These are phyloP conservation scores for Pinus taeda DNA, from an alignment of 75 land plant species.

Conservation along the genomic window DNA sequence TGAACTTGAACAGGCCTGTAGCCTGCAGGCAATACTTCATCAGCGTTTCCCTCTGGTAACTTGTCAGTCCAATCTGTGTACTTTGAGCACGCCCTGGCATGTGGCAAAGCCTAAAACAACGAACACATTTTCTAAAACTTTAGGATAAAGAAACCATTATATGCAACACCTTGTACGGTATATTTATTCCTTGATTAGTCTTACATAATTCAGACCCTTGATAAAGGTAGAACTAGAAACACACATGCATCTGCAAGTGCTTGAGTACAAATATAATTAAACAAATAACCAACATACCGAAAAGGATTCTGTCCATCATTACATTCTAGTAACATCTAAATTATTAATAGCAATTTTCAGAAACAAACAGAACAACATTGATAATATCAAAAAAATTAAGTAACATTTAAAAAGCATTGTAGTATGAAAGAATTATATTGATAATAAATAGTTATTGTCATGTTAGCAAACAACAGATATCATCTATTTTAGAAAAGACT, in stretches of 20 bases:
- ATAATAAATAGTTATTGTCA: no score
- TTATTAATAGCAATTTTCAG: neutral
- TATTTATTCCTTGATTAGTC: neutral
- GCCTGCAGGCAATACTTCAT: constrained; percentile 47
- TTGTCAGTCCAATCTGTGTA: constrained; percentile 32
- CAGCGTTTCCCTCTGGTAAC: constrained; percentile 17
- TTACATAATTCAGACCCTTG: neutral
- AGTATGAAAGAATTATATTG: no score
- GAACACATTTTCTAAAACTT: neutral
- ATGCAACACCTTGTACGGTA: neutral
- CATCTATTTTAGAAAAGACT: neutral
- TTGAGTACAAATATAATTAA: neutral
- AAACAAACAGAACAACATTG: no score
- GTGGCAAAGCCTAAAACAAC: constrained; percentile 52
- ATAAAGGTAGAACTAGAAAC: neutral
- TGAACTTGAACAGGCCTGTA: constrained; percentile 79
- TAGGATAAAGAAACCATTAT: no score
- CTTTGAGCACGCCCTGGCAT: constrained; percentile 56
- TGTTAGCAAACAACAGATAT: neutral
- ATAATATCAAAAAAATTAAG: no score
- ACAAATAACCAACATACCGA: neutral
- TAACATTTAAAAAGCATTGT: no score
- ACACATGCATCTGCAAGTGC: neutral
- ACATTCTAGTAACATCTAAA: neutral
- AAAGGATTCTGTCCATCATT: neutral